Evolutionary conservation across 495 filamentous ascomycete species (phyloP), one percentile per base, ranked within the genome.

Genomic region (Tuber borchii): DNA sequence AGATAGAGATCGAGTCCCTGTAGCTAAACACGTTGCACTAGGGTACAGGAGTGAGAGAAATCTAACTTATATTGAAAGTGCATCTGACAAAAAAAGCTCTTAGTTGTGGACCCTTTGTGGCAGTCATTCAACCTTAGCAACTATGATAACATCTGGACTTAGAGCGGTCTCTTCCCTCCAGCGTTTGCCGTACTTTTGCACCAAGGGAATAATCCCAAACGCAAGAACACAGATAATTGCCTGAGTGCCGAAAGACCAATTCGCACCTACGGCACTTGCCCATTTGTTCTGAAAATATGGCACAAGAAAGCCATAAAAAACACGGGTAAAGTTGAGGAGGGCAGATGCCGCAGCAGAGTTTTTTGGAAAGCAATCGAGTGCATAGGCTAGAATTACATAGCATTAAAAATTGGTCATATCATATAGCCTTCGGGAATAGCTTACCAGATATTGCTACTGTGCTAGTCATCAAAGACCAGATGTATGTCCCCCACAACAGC

Each of bases 301-400:
- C 22, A 81, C 80, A 14, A 80, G 74, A 42, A 82, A 82, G n/a
- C 80, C 80, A 44, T 81, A 78, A 14, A 82, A 44, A 14, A 82
- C 80, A 20, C 80, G 79, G 51, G 79, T 78, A 44, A 82, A 82
- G 51, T 81, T 81, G 26, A 82, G 80, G 65, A 82, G 61, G 17
- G 80, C 80, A 10, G 80, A 72, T 20, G 76, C 77, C 2, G 76
- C 73, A 7, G 76, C 79, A 7, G 76, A 73, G 70, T 81, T 45
- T 37, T 78, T 39, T 0, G 80, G 80, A n/a, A 82, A 82, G 51
- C 80, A 81, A 61, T 82, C 80, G 0, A 82, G 80, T 26, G 43
- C 44, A 22, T 82, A 82, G 1, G 80, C 80, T 79, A 43, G 16
- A 40, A 39, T 17, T 34, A n/a, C 7, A n/a, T 26, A 7, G 8